phyloP scores from a whole-genome alignment of 106 monocot species.

The Amphibolis antarctica region DNA sequence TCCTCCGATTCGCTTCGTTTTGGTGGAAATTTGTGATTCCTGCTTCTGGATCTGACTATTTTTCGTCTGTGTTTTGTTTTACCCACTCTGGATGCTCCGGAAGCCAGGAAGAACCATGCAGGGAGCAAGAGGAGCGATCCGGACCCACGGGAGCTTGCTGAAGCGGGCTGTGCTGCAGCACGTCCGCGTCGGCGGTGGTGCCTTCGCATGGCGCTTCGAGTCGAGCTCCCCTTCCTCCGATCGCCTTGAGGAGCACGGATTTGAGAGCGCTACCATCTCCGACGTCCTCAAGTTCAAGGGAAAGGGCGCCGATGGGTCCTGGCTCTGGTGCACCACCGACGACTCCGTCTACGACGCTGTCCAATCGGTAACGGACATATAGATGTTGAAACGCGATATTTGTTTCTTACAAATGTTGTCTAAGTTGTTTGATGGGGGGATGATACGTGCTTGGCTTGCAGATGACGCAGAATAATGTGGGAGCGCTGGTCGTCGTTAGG shows the following conservation, averaged over 20 bases:
- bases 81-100: too few species aligned
- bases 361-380: slow-evolving; percentile 25
- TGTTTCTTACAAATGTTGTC: too few species aligned
- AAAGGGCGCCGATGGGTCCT: slow-evolving; percentile 23
- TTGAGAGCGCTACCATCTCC: slow-evolving; percentile 20
- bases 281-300: slow-evolving; percentile 18
- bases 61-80: too few species aligned
- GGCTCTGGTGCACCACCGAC: slow-evolving; percentile 27
- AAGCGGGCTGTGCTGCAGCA: slow-evolving; percentile 11
- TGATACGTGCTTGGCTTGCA: slow-evolving; percentile 15
- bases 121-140: slow-evolving; percentile 2
- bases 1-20: too few species aligned
- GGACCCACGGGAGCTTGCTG: slow-evolving; percentile 12
- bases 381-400: too few species aligned
- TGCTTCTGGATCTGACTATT: too few species aligned
- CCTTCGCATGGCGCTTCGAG: not conserved
- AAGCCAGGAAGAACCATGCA: slow-evolving; percentile 12
- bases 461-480: slow-evolving; percentile 99
- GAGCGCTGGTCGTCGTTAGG: slow-evolving; percentile 85
- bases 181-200: slow-evolving; percentile 8
- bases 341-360: slow-evolving; percentile 25
- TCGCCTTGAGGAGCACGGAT: slow-evolving; percentile 15
- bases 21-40: too few species aligned
- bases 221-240: not conserved
- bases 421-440: not conserved